phyloP scores from a whole-genome alignment of 2,329 filamentous ascomycete genomes.

The Sclerotinia trifoliorum region DNA sequence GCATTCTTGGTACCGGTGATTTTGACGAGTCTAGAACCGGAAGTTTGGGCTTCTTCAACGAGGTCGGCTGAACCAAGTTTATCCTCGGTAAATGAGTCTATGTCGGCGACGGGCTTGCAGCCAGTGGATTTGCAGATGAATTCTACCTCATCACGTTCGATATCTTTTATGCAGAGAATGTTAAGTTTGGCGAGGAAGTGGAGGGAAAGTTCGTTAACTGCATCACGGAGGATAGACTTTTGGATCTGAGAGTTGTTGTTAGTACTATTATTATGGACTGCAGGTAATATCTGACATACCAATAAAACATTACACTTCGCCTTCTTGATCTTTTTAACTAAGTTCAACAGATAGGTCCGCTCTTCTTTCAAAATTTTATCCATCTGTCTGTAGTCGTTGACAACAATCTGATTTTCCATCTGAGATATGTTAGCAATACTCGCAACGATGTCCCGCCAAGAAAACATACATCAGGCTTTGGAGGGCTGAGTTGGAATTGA shows the following conservation, averaged over 20 bases:
- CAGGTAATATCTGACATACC: background rate
- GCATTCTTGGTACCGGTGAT: conserved; percentile 84
- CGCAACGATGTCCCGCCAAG: background rate
- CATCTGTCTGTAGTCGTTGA: conserved; percentile 99
- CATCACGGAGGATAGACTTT: conserved; percentile 96
- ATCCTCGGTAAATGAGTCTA: conserved; percentile 98
- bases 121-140: conserved; percentile 99
- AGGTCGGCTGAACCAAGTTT: conserved; percentile 93
- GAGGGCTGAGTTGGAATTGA: conserved; percentile 97
- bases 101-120: conserved; percentile 97
- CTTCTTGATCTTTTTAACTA: conserved; percentile 99
- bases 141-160: conserved; percentile 97
- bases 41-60: conserved; percentile 85
- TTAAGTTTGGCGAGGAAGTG: conserved; percentile 97
- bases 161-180: conserved; percentile 94
- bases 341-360: conserved; percentile 93
- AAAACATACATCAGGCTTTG: conserved; percentile 81
- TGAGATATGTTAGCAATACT: conserved; percentile 41
- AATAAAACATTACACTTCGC: conserved; percentile 88
- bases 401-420: conserved; percentile 99
- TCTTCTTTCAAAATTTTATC: conserved; percentile 99
- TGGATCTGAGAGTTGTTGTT: conserved; percentile 71
- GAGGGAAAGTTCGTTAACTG: conserved; percentile 94
- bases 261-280: background rate
- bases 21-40: conserved; percentile 90